Evolutionary conservation across 805 yeast genomes (phyloP).

Genomic region (Kluyveromyces nonfermentans): DNA sequence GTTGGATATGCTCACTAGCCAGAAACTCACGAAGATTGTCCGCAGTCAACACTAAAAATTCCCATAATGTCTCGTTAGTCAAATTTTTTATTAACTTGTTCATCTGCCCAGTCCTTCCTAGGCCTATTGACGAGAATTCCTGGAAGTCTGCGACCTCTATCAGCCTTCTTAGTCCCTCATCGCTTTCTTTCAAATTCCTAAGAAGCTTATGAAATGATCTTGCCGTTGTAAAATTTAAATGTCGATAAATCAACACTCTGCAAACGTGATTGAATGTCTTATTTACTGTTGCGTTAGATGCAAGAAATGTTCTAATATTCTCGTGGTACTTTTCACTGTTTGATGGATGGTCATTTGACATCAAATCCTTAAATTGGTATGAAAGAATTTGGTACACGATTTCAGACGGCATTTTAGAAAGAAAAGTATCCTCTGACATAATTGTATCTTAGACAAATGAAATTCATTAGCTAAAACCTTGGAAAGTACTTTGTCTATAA

Average conservation of each 20-base stretch:
- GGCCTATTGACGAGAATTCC: slow-evolving; percentile 80
- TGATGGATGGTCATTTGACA: slow-evolving; percentile 41
- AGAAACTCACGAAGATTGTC: slow-evolving; percentile 70
- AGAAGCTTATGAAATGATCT: slow-evolving; percentile 68
- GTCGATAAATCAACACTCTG: slow-evolving; percentile 50
- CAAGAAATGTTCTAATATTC: slow-evolving; percentile 42
- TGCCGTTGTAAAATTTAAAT: slow-evolving; percentile 70
- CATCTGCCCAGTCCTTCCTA: slow-evolving; percentile 85
- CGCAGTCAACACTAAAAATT: slow-evolving; percentile 47
- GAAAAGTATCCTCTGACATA: neutral
- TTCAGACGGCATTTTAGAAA: slow-evolving; percentile 39
- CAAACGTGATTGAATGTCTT: slow-evolving; percentile 50
- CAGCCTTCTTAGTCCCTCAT: slow-evolving; percentile 24
- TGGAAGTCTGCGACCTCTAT: slow-evolving; percentile 78
- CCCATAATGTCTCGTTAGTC: slow-evolving; percentile 58
- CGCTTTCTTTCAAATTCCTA: slow-evolving; percentile 39
- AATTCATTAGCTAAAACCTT: neutral
- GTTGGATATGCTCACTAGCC: slow-evolving; percentile 79
- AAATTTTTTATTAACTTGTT: slow-evolving; percentile 87
- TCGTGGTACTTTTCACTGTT: slow-evolving; percentile 35
- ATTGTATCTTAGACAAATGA: too few relatives aligned
- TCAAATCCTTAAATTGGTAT: slow-evolving; percentile 41
- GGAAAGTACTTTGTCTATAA: neutral
- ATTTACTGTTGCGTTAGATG: slow-evolving; percentile 46
- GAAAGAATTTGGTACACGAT: slow-evolving; percentile 46